Evolutionary conservation across 202 grass and related monocot species (phyloP).

Genomic region (Dendrocalamus latiflorus): DNA sequence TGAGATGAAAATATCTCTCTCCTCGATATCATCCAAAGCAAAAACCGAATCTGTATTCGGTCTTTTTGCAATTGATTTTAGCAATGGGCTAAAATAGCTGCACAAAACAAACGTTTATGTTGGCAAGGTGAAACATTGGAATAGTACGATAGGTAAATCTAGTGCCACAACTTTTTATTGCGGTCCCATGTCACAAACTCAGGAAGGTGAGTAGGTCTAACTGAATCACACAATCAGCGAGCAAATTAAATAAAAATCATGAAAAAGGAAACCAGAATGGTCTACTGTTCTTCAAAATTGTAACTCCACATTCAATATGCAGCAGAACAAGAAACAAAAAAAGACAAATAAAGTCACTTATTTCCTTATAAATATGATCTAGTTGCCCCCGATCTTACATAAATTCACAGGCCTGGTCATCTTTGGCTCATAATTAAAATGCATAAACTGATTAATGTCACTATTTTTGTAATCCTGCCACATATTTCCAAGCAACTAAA

Average conservation of each 20-base stretch:
- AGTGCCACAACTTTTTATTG: not conserved
- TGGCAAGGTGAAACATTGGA: not conserved
- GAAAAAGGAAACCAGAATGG: not conserved
- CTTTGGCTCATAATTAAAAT: constrained; percentile 2
- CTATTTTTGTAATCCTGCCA: not conserved
- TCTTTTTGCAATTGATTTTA: constrained; percentile 80
- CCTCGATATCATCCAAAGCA: constrained; percentile 76
- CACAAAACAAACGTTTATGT: not conserved
- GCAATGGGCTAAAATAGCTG: constrained; percentile 91
- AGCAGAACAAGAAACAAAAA: not conserved
- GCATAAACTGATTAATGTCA: not conserved
- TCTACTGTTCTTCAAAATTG: not conserved
- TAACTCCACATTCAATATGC: not conserved
- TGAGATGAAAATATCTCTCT: constrained; percentile 82
- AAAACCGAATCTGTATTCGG: constrained; percentile 35
- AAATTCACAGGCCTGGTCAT: not conserved
- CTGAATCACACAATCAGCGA: not conserved
- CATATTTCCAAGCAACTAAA: not conserved
- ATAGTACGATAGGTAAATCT: not conserved
- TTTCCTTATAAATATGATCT: not conserved
- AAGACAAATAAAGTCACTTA: not conserved
- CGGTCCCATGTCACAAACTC: not conserved
- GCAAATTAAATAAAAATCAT: not conserved
- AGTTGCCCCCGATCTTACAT: not conserved
- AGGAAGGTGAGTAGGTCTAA: not conserved